Percentiles rank a stretch among this genome's conserved stretches.
Evolutionary conservation across 441 rosid species (phyloP).

Genomic region (Isatis lusitanica): DNA sequence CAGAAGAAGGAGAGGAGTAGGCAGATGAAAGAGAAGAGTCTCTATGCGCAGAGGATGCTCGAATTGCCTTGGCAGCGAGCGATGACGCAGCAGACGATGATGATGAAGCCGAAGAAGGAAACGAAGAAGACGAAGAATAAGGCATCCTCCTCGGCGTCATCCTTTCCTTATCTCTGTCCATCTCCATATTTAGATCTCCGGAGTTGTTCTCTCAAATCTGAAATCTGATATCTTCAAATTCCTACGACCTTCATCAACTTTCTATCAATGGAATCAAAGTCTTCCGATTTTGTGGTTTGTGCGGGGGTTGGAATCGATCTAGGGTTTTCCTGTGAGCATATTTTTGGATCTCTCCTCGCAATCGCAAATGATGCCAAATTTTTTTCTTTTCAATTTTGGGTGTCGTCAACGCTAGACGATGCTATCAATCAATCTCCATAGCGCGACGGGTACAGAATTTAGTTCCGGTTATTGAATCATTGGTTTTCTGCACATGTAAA

Average conservation of each 20-base stretch:
- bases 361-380: conserved; percentile 25
- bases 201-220: conserved; percentile 7
- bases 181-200: conserved; percentile 26
- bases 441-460: not conserved
- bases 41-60: conserved; percentile 78
- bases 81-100: conserved; percentile 46
- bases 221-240: not conserved
- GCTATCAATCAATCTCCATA: not conserved
- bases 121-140: conserved; percentile 8
- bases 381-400: conserved; percentile 11
- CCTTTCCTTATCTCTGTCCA: conserved; percentile 16
- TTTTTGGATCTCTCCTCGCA: conserved; percentile 25
- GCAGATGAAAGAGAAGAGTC: conserved; percentile 92
- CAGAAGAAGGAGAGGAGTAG: conserved; percentile 48
- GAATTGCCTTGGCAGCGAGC: conserved; percentile 76
- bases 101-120: conserved; percentile 37
- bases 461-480: conserved; percentile 24
- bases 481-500: not conserved
- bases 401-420: conserved; percentile 34
- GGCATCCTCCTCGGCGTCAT: conserved; percentile 17
- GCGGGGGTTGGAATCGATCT: conserved; percentile 11
- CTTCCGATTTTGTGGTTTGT: not conserved
- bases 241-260: conserved; percentile 2
- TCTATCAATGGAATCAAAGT: not conserved
- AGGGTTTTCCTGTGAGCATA: conserved; percentile 32